These are phyloP conservation scores for Podospora pseudocomata DNA, from an alignment of 495 filamentous ascomycete genomes.

Conservation along the genomic window DNA sequence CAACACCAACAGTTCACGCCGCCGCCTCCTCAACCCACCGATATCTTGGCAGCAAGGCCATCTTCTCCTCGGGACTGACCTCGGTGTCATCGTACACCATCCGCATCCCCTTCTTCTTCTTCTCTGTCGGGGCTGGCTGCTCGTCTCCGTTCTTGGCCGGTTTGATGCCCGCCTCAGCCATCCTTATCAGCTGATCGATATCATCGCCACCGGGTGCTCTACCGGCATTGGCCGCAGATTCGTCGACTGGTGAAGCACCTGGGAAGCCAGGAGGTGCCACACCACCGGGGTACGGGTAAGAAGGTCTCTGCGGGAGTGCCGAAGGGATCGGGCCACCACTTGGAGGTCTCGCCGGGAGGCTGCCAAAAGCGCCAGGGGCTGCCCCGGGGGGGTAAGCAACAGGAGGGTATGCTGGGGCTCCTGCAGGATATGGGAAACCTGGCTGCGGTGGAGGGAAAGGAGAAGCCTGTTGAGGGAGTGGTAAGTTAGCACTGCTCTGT, in stretches of 20 bases:
- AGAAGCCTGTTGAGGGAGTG: constrained; percentile 28
- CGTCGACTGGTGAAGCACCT: constrained; percentile 52
- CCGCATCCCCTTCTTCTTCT: constrained; percentile 65
- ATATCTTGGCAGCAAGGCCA: constrained; percentile 74
- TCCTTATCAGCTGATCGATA: constrained; percentile 55
- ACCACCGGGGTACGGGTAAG: constrained; percentile 28
- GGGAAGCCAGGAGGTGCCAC: constrained; percentile 19
- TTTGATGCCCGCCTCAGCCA: constrained; percentile 55
- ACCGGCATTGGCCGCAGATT: constrained; percentile 53
- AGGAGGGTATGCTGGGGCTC: constrained; percentile 31
- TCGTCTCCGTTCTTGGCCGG: constrained; percentile 42
- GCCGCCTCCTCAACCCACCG: constrained; percentile 49
- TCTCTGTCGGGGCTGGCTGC: constrained; percentile 48
- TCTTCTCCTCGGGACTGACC: constrained; percentile 81
- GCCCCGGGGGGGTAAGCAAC: constrained; percentile 32
- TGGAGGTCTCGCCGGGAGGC: constrained; percentile 41
- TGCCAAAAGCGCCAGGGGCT: constrained; percentile 20
- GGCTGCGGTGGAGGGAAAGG: constrained; percentile 44
- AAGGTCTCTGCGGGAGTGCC: constrained; percentile 33
- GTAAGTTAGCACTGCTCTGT: neutral
- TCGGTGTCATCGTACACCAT: constrained; percentile 78
- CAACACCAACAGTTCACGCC: constrained; percentile 5
- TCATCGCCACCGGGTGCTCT: constrained; percentile 36
- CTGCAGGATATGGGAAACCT: constrained; percentile 33
- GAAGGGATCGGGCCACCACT: constrained; percentile 20